A percentile compares a stretch with the other conserved stretches of the same genome.
Conservation (phyloP, 768 basidiomycete species). For the Lentinula lateritia region DNA sequence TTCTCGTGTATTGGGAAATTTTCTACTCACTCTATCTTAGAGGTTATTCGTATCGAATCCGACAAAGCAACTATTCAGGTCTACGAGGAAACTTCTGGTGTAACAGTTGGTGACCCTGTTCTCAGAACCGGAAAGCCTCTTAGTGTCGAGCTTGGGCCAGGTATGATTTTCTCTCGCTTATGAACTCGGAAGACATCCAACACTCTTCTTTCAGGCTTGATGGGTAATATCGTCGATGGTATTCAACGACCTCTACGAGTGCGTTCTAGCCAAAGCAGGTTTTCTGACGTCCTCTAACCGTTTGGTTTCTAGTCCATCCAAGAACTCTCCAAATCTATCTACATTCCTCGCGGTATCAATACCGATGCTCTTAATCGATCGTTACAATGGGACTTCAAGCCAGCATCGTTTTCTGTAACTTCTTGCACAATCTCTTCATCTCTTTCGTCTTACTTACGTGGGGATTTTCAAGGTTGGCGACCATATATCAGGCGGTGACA, state of each 20-base stretch:
- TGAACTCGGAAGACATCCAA: not conserved
- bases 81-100: constrained; percentile 98
- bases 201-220: constrained; percentile 57
- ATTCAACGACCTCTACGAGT: constrained; percentile 91
- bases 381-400: constrained; percentile 93
- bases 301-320: constrained; percentile 64
- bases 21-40: constrained; percentile 31
- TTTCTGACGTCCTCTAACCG: not conserved
- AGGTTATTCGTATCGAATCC: constrained; percentile 98
- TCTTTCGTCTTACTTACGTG: not conserved
- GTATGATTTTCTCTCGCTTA: constrained; percentile 33
- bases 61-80: constrained; percentile 99
- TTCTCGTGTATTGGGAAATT: not conserved
- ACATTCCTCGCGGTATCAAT: constrained; percentile 98
- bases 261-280: constrained; percentile 22
- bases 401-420: constrained; percentile 61
- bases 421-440: constrained; percentile 20
- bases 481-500: constrained; percentile 95
- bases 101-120: constrained; percentile 98
- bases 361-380: constrained; percentile 88
- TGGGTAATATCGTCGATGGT: constrained; percentile 99
- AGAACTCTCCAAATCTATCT: constrained; percentile 97
- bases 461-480: constrained; percentile 68
- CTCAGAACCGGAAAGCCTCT: constrained; percentile 96
- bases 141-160: constrained; percentile 96